Evolutionary conservation across 352 stramenopile genomes (phyloP).

Genomic region (Globisporangium okanoganense): DNA sequence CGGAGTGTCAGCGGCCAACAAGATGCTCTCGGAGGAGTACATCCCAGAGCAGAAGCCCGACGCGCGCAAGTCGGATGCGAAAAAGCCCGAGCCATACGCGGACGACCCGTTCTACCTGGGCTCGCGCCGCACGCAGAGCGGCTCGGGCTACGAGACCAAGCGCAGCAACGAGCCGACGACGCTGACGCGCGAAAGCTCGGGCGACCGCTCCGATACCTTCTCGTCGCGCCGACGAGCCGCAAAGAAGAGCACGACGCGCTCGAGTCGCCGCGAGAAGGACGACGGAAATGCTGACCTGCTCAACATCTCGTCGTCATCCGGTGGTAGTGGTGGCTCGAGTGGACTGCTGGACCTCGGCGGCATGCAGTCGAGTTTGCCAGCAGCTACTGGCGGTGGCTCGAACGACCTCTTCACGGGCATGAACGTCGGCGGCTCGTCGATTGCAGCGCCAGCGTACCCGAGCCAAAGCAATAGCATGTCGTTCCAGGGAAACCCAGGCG

Average conservation of each 20-base stretch:
- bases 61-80: conserved; percentile 18
- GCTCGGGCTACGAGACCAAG: conserved; percentile 25
- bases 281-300: conserved; percentile 54
- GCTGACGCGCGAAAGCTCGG: conserved; percentile 19
- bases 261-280: conserved; percentile 50
- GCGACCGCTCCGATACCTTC: conserved; percentile 62
- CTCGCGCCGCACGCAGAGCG: conserved; percentile 47
- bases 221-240: conserved; percentile 62
- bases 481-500: conserved; percentile 14
- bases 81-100: conserved; percentile 63
- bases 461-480: conserved; percentile 33
- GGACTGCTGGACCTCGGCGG: conserved; percentile 47
- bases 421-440: conserved; percentile 32
- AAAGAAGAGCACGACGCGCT: conserved; percentile 58
- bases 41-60: conserved; percentile 41
- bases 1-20: conserved; percentile 67
- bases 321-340: conserved; percentile 16
- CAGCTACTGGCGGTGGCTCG: conserved; percentile 22
- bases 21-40: conserved; percentile 79
- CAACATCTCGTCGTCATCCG: conserved; percentile 35
- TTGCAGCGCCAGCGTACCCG: conserved; percentile 29
- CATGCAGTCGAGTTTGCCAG: conserved; percentile 41
- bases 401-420: conserved; percentile 63
- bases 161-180: conserved; percentile 1
- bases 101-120: conserved; percentile 76